These are phyloP conservation scores for Harringtonia aguacate DNA, from an alignment of 2,329 filamentous ascomycete species.

Conservation along the genomic window DNA sequence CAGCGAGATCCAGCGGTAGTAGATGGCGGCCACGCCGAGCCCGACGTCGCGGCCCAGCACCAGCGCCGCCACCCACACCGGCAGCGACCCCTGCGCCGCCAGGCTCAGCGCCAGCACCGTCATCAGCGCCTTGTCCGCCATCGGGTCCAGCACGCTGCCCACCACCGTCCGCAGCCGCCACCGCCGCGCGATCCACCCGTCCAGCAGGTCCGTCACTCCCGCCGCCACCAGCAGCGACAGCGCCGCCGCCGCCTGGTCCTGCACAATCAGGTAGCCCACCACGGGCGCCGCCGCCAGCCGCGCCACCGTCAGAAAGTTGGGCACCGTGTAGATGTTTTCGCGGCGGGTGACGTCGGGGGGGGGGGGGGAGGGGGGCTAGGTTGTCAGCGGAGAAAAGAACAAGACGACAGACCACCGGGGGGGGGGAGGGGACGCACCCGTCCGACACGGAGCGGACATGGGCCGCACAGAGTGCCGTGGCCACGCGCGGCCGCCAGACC, in stretches of 20 bases:
- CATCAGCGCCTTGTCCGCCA: slow-evolving; percentile 96
- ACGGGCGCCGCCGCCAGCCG: slow-evolving; percentile 73
- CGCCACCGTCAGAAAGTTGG: slow-evolving; percentile 83
- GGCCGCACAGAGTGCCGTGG: no score
- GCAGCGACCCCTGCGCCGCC: slow-evolving; percentile 71
- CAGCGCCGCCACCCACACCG: slow-evolving; percentile 79
- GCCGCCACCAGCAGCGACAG: slow-evolving; percentile 86
- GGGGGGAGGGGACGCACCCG: no score
- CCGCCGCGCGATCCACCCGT: slow-evolving; percentile 83
- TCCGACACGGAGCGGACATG: no score
- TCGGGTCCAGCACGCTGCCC: slow-evolving; percentile 87
- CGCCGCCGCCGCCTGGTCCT: slow-evolving; percentile 69
- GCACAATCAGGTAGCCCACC: slow-evolving; percentile 79
- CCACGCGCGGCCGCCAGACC: no score
- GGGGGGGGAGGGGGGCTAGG: not conserved
- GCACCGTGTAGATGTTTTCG: slow-evolving; percentile 96
- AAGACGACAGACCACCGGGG: no score
- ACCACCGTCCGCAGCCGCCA: slow-evolving; percentile 90
- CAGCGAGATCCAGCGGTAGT: slow-evolving; percentile 91
- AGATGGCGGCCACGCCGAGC: slow-evolving; percentile 76
- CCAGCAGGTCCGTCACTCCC: slow-evolving; percentile 80
- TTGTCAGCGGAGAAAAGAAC: not conserved
- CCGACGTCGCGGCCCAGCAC: slow-evolving; percentile 84
- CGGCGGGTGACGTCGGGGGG: slow-evolving; percentile 24
- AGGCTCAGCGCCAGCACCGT: slow-evolving; percentile 80